Evolutionary conservation across 2,329 filamentous ascomycete genomes (phyloP).

Genomic region (Beauveria sp.): DNA sequence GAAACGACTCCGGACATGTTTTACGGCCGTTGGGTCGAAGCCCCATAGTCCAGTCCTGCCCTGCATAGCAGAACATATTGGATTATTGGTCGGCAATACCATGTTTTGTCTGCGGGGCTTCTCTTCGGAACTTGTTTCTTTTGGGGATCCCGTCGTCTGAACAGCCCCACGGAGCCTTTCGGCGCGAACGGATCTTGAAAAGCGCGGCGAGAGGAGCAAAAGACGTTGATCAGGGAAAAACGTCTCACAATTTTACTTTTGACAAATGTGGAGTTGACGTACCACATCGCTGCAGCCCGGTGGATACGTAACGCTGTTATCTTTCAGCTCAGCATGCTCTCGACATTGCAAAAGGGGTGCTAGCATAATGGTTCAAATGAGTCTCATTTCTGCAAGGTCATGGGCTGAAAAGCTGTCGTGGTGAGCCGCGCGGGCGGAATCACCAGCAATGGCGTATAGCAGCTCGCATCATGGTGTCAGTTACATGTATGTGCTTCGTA

Average conservation of each 20-base stretch:
- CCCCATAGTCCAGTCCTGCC: neutral
- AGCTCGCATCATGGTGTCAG: neutral
- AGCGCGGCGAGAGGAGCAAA: too few relatives aligned
- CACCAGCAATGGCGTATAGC: neutral
- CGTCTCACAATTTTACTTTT: neutral
- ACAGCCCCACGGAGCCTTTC: neutral
- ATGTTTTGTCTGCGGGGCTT: neutral
- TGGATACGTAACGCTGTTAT: neutral
- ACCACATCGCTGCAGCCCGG: neutral
- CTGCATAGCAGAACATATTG: neutral
- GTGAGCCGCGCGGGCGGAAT: neutral
- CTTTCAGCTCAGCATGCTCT: slow-evolving; percentile 3
- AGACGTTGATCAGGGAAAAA: neutral
- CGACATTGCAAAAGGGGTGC: neutral
- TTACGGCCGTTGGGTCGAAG: neutral
- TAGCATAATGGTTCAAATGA: neutral
- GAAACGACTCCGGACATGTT: neutral
- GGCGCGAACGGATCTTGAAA: neutral
- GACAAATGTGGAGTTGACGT: neutral
- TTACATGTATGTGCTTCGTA: neutral
- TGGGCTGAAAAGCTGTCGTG: neutral
- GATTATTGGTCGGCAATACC: neutral
- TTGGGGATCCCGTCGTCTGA: neutral
- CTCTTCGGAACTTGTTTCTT: neutral
- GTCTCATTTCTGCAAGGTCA: neutral